Percentiles rank a stretch among this genome's conserved stretches.
phyloP scores from a whole-genome alignment of 176 grass and related monocot genomes.

The sorghum (Sorghum bicolor) region DNA sequence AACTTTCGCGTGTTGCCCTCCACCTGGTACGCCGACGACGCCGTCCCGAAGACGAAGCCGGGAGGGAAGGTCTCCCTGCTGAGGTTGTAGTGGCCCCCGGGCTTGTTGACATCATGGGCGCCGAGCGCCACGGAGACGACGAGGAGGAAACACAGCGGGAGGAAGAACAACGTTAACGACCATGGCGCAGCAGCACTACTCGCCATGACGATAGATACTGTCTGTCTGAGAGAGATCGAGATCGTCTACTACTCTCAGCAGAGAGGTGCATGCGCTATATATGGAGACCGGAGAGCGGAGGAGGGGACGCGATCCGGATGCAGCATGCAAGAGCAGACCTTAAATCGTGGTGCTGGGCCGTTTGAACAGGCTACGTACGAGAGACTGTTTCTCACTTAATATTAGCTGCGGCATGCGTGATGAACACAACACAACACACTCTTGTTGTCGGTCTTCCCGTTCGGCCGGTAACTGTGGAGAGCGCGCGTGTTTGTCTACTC shows the following conservation, averaged over 20 bases:
- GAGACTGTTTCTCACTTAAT: no score
- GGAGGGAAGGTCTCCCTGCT: constrained; percentile 36
- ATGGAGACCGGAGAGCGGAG: neutral
- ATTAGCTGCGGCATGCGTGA: neutral
- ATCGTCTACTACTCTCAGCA: no score
- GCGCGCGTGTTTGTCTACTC: neutral
- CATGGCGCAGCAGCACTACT: neutral
- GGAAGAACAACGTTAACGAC: neutral
- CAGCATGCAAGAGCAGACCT: constrained; percentile 32
- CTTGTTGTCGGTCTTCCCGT: no score
- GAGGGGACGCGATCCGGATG: neutral
- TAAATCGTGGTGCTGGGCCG: constrained; percentile 28
- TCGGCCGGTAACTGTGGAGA: neutral
- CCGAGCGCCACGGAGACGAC: constrained; percentile 4
- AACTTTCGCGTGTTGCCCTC: constrained; percentile 36
- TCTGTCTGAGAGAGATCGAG: no score
- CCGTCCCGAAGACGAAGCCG: constrained; percentile 56
- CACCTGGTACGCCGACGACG: constrained; percentile 65
- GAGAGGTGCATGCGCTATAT: constrained; percentile 14
- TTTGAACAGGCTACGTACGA: neutral
- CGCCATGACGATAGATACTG: no score
- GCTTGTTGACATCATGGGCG: neutral
- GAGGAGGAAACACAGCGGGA: neutral
- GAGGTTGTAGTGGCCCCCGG: constrained; percentile 7
- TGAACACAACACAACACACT: no score